A percentile compares a stretch with the other conserved stretches of the same genome.
These are phyloP conservation scores for Debaryomycetaceae sp. DNA, from an alignment of 1,139 yeast genomes.

Conservation along the genomic window DNA sequence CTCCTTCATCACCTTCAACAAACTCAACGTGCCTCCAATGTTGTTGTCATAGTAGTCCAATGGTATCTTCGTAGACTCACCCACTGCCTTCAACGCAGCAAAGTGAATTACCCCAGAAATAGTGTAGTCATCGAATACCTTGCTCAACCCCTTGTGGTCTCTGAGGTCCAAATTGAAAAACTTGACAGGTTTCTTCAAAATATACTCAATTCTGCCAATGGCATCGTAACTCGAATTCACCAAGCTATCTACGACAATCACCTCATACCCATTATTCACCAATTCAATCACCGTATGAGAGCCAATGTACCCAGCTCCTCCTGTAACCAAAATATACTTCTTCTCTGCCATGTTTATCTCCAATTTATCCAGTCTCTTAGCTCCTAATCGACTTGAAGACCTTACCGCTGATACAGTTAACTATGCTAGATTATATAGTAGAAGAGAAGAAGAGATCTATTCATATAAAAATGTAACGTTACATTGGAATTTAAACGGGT, in stretches of 20 bases:
- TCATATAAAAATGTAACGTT: constrained; percentile 7
- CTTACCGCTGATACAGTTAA: no score
- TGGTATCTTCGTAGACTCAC: constrained; percentile 76
- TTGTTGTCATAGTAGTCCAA: constrained; percentile 68
- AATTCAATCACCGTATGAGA: constrained; percentile 75
- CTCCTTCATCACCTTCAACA: constrained; percentile 52
- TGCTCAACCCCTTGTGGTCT: constrained; percentile 44
- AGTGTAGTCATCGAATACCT: constrained; percentile 48
- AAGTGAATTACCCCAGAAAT: constrained; percentile 71
- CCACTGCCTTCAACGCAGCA: constrained; percentile 87
- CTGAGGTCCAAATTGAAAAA: constrained; percentile 61
- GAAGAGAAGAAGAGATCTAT: no score
- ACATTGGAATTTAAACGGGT: constrained; percentile 2
- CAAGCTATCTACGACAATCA: constrained; percentile 69
- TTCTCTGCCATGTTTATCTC: constrained; percentile 11
- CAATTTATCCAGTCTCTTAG: no score
- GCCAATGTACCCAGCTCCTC: constrained; percentile 88
- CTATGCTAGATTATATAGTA: no score
- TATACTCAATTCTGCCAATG: constrained; percentile 58
- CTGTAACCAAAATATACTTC: constrained; percentile 65
- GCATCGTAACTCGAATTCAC: constrained; percentile 69
- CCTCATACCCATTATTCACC: constrained; percentile 61
- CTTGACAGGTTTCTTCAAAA: constrained; percentile 49
- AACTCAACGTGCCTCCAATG: constrained; percentile 60
- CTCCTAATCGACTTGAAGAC: no score